Evolutionary conservation across 805 yeast species (phyloP).

Genomic region (Yamadazyma sp.): DNA sequence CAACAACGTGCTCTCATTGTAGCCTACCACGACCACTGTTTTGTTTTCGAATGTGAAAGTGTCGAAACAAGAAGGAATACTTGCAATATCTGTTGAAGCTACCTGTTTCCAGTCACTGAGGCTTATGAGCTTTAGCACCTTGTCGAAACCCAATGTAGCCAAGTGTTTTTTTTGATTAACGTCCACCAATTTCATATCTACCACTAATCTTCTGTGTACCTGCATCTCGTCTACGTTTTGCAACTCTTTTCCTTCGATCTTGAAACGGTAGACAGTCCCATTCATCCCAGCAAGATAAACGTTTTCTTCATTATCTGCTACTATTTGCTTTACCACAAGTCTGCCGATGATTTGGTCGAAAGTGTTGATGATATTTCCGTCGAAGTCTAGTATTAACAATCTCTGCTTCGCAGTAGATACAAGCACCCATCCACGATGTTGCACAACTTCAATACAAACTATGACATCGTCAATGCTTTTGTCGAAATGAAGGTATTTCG

Average conservation of each 20-base stretch:
- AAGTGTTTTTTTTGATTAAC: slow-evolving; percentile 32
- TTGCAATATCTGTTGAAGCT: slow-evolving; percentile 35
- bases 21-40: slow-evolving; percentile 53
- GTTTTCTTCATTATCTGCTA: slow-evolving; percentile 24
- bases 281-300: slow-evolving; percentile 53
- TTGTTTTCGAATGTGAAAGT: slow-evolving; percentile 23
- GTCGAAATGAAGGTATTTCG: slow-evolving; percentile 16
- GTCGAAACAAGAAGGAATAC: slow-evolving; percentile 55
- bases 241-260: slow-evolving; percentile 7
- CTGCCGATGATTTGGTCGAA: slow-evolving; percentile 19
- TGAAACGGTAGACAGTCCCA: slow-evolving; percentile 34
- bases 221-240: slow-evolving; percentile 20
- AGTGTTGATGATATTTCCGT: slow-evolving; percentile 17
- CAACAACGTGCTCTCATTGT: slow-evolving; percentile 59
- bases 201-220: slow-evolving; percentile 36
- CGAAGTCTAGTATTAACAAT: slow-evolving; percentile 20
- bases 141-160: slow-evolving; percentile 64
- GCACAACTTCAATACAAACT: slow-evolving; percentile 20
- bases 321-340: slow-evolving; percentile 37
- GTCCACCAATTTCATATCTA: slow-evolving; percentile 33
- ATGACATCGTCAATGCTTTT: slow-evolving; percentile 24
- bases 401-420: slow-evolving; percentile 16
- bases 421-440: slow-evolving; percentile 5
- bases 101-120: slow-evolving; percentile 14
- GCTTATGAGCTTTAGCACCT: slow-evolving; percentile 30